Evolutionary conservation across 768 basidiomycete species (phyloP).

Genomic region (Neoboletus subvelutipes): DNA sequence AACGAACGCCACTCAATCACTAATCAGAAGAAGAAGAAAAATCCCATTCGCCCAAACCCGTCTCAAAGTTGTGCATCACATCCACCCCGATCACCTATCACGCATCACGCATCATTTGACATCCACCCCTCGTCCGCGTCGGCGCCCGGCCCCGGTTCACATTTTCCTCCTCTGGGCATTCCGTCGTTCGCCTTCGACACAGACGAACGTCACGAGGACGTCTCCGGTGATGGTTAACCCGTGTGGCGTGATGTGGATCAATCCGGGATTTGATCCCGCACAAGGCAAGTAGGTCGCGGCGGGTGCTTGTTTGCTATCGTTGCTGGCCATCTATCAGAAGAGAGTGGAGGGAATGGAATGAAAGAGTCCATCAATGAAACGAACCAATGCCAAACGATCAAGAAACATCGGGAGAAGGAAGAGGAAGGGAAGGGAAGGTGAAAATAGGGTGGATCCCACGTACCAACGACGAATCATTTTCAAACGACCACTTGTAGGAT

Average conservation of each 20-base stretch:
- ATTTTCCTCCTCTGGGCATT: conserved; percentile 25
- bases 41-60: not conserved
- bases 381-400: not conserved
- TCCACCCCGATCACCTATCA: not conserved
- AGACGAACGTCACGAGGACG: conserved; percentile 34
- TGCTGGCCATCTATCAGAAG: conserved; percentile 29
- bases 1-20: not conserved
- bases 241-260: conserved; percentile 35
- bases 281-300: conserved; percentile 31
- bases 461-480: conserved; percentile 33
- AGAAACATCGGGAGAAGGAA: not conserved
- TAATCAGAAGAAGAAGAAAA: not conserved
- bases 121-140: not conserved
- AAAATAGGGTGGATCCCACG: not conserved
- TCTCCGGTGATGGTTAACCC: conserved; percentile 33
- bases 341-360: not conserved
- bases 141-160: not conserved
- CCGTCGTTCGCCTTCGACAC: conserved; percentile 34
- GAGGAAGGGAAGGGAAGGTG: no score
- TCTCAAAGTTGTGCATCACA: not conserved
- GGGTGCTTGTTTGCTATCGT: conserved; percentile 34
- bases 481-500: conserved; percentile 36
- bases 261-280: conserved; percentile 26
- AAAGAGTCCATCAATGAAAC: not conserved
- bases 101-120: not conserved